phyloP scores from a whole-genome alignment of 2,329 filamentous ascomycete species.

The Nemania sp. region DNA sequence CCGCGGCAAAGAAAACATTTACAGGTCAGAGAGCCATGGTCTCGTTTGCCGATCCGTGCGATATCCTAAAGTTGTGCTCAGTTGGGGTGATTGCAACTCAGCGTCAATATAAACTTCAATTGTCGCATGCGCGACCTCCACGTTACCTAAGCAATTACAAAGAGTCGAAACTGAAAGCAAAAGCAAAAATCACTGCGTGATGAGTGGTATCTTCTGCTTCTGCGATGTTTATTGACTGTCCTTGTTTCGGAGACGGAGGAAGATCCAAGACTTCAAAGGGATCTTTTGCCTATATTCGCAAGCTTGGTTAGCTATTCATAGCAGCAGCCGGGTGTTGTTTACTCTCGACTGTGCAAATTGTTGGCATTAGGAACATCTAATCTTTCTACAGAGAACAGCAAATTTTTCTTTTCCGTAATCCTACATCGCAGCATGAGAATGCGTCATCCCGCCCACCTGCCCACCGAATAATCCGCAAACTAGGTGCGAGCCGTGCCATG shows the following conservation, averaged over 20 bases:
- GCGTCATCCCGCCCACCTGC: not conserved
- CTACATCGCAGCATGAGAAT: not conserved
- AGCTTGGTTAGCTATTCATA: constrained; percentile 19
- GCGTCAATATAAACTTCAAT: not conserved
- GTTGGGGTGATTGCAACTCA: constrained; percentile 11
- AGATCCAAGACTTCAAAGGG: not conserved
- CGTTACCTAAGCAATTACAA: not conserved
- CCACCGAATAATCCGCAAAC: too few species aligned
- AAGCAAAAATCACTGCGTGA: not conserved
- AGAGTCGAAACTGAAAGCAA: not conserved
- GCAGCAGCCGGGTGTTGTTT: constrained; percentile 3
- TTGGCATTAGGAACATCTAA: constrained; percentile 11
- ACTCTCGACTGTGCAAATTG: not conserved
- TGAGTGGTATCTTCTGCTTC: not conserved
- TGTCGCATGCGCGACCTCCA: not conserved
- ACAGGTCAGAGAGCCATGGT: not conserved
- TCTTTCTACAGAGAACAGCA: not conserved
- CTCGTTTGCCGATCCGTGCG: not conserved
- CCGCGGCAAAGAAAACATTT: not conserved
- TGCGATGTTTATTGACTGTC: not conserved
- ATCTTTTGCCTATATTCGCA: constrained; percentile 13
- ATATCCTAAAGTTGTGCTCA: constrained; percentile 3
- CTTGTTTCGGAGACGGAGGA: constrained; percentile 16
- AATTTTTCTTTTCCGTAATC: too few species aligned
- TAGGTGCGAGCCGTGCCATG: too few species aligned